phyloP scores from a whole-genome alignment of 495 filamentous ascomycete species.

The Friedmanniomyces simplex region DNA sequence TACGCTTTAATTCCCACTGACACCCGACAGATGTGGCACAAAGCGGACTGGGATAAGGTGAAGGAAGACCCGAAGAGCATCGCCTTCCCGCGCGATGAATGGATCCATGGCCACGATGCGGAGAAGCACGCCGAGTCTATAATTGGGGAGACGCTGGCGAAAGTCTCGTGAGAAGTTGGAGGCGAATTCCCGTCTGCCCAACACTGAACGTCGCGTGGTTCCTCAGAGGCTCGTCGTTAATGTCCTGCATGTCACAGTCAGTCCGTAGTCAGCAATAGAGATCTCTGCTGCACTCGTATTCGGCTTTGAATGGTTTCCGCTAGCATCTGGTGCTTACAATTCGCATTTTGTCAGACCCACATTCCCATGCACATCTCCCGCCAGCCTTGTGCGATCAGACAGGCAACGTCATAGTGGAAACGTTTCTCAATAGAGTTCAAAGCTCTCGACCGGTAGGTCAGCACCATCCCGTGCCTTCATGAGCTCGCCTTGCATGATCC shows the following conservation, averaged over 20 bases:
- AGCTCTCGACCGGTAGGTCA: neutral
- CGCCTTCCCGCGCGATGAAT: conserved; percentile 16
- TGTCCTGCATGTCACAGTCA: no score
- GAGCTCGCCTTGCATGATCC: neutral
- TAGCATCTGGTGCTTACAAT: no score
- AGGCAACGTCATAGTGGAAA: neutral
- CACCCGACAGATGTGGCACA: conserved; percentile 18
- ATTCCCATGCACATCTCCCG: no score
- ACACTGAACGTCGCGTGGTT: neutral
- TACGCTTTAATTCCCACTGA: neutral
- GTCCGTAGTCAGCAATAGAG: no score
- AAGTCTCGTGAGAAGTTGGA: neutral
- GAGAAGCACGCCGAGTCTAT: conserved; percentile 14
- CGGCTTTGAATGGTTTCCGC: no score
- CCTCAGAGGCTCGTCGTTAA: neutral
- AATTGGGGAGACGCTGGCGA: conserved; percentile 1
- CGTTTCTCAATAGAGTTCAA: neutral
- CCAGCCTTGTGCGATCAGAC: neutral
- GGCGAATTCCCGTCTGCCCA: no score
- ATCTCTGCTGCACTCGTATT: no score
- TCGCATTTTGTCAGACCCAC: no score
- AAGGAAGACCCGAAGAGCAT: conserved; percentile 14
- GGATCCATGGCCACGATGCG: conserved; percentile 18
- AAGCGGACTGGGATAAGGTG: conserved; percentile 22
- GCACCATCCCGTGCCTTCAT: neutral